Base-by-base conservation (phyloP, 2,329 filamentous ascomycete genomes). In the Xylaria digitata region DNA sequence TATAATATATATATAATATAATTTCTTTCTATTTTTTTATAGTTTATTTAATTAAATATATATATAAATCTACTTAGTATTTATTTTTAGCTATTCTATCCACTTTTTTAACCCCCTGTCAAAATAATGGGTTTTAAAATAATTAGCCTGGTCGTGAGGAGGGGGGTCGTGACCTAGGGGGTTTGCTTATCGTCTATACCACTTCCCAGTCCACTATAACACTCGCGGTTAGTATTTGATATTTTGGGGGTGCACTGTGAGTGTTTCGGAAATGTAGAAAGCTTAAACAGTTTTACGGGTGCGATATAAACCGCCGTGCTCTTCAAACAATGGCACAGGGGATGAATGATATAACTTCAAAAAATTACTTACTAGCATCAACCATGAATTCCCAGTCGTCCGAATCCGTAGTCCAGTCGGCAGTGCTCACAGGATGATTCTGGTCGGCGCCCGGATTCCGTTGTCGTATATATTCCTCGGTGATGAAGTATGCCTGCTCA, bases 301-400 rank as follows among this genome's bases (percentile, higher is more conserved):
- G 34, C 11, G 2, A 37, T 37, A 37, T 4, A 3, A 9, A 23
- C 26, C 8, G 19, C 9, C 13, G 34, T 42, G 2, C 6, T 8
- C 15, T 42, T 26, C 0, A 26, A 40, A n/a, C 21, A 6, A 30
- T 2, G 30, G 7, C n/a, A 21, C 42, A 3, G 53, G 34, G n/a
- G 26, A 5, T 26, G 26, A 26, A 55, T 37, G 19, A 17, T 19
- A n/a, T n/a, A 17, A 19, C 21, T 55, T 17, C 7, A 6, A 37
- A 26, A 6, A n/a, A 30, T 43, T 32, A 55, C 37, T 43, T 13
- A 55, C 53, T 88, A 1, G 85, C 85, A 68, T 88, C 86, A 1
- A 86, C 82, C 77, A 88, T 87, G 64, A 87, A 87, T 30, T 81
- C 82, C 84, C 85, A 88, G 65, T 84, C 81, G 8, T 80, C 79